Percentiles rank a stretch among this genome's conserved stretches.
phyloP scores from a whole-genome alignment of 495 filamentous ascomycete genomes.

The Amphirosellinia nigrospora region DNA sequence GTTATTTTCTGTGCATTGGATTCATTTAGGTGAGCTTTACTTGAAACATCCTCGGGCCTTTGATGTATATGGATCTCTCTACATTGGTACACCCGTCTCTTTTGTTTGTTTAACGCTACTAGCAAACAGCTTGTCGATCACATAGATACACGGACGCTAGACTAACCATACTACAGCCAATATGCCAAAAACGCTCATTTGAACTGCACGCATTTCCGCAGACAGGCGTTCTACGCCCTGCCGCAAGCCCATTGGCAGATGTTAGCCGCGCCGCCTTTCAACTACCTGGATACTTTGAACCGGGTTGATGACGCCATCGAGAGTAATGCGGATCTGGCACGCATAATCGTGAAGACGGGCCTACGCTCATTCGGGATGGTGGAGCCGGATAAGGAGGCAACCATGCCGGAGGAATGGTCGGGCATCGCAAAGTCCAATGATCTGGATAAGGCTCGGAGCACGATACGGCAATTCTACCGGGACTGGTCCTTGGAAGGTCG shows the following conservation, averaged over 20 bases:
- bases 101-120: not conserved
- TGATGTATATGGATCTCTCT: not conserved
- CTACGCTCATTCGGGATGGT: conserved; percentile 67
- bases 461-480: conserved; percentile 89
- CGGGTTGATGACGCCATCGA: conserved; percentile 88
- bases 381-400: conserved; percentile 30
- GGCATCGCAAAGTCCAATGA: conserved; percentile 70
- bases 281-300: conserved; percentile 75
- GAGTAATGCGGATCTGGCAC: conserved; percentile 80
- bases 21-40: conserved; percentile 77
- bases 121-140: not conserved
- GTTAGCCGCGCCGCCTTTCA: conserved; percentile 80
- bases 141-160: not conserved
- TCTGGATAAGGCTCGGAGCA: conserved; percentile 88
- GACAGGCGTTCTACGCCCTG: conserved; percentile 91
- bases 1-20: conserved; percentile 80
- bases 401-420: conserved; percentile 61
- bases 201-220: conserved; percentile 85
- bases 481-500: conserved; percentile 89
- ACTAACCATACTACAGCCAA: conserved; percentile 58
- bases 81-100: not conserved
- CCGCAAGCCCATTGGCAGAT: conserved; percentile 80
- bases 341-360: conserved; percentile 71
- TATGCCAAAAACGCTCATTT: conserved; percentile 83
- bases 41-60: not conserved